A percentile compares a stretch with the other conserved stretches of the same genome.
These are phyloP conservation scores for Closterium sp. DNA, from an alignment of 139 green algal genomes.

Conservation along the genomic window DNA sequence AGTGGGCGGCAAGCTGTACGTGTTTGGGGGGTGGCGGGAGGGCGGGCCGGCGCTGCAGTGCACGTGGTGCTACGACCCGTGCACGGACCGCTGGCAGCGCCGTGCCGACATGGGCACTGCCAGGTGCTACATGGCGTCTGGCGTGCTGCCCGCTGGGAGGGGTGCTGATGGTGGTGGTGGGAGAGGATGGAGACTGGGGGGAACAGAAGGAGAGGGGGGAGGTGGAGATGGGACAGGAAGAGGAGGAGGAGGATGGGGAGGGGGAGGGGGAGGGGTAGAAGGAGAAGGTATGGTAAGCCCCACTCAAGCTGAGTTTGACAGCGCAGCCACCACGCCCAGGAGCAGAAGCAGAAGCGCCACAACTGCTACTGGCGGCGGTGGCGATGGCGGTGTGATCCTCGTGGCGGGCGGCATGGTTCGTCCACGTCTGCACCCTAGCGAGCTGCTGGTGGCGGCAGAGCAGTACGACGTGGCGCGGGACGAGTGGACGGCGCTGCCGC, in stretches of 20 bases:
- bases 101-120: background rate
- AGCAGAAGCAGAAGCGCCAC: background rate
- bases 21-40: conserved; percentile 27
- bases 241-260: background rate
- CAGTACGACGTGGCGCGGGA: background rate
- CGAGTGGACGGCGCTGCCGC: background rate
- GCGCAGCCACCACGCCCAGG: background rate
- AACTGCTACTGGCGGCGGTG: background rate
- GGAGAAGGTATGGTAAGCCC: background rate
- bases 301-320: background rate
- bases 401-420: conserved; percentile 23
- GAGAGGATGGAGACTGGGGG: background rate
- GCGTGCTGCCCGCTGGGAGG: background rate
- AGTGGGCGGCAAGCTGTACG: conserved; percentile 25
- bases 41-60: background rate
- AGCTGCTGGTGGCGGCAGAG: conserved; percentile 14
- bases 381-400: background rate
- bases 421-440: background rate
- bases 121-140: conserved; percentile 17
- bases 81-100: background rate
- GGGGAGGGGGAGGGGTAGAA: background rate
- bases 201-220: background rate
- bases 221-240: too few relatives aligned
- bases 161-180: background rate
- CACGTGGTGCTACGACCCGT: conserved; percentile 6